These are phyloP conservation scores for Catharanthus roseus DNA, from an alignment of 257 asterid genomes.

Conservation along the genomic window DNA sequence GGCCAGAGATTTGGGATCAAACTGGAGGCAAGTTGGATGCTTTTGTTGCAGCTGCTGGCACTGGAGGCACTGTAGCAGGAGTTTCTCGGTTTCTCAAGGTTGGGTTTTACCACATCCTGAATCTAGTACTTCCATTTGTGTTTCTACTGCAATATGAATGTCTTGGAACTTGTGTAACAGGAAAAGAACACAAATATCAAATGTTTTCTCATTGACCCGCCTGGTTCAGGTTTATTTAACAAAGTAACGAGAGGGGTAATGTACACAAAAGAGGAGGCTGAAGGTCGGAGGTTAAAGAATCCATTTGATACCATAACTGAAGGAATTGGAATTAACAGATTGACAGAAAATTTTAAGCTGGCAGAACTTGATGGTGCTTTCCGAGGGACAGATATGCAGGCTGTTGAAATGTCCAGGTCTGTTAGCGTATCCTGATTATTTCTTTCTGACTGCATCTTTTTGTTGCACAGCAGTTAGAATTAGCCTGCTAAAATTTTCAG, in stretches of 20 bases:
- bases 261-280: constrained; percentile 94
- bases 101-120: constrained; percentile 15
- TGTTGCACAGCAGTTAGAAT: constrained; percentile 3
- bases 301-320: constrained; percentile 93
- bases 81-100: constrained; percentile 85
- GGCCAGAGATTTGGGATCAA: constrained; percentile 93
- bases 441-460: neutral
- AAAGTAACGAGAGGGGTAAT: constrained; percentile 94
- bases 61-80: constrained; percentile 95
- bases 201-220: constrained; percentile 90
- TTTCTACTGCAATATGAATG: constrained; percentile 6
- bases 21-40: constrained; percentile 76
- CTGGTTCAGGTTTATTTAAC: constrained; percentile 94
- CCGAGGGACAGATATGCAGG: constrained; percentile 78
- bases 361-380: constrained; percentile 92
- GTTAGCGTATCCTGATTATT: constrained; percentile 5
- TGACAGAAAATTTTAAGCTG: constrained; percentile 73
- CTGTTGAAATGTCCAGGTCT: constrained; percentile 96
- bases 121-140: constrained; percentile 3
- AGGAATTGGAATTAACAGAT: constrained; percentile 91
- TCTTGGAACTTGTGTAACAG: constrained; percentile 36
- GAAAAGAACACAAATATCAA: constrained; percentile 53
- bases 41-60: constrained; percentile 96
- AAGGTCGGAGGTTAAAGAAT: constrained; percentile 79
- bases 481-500: neutral